Evolutionary conservation across 768 basidiomycete genomes (phyloP).

Genomic region (Mycena vulgaris): DNA sequence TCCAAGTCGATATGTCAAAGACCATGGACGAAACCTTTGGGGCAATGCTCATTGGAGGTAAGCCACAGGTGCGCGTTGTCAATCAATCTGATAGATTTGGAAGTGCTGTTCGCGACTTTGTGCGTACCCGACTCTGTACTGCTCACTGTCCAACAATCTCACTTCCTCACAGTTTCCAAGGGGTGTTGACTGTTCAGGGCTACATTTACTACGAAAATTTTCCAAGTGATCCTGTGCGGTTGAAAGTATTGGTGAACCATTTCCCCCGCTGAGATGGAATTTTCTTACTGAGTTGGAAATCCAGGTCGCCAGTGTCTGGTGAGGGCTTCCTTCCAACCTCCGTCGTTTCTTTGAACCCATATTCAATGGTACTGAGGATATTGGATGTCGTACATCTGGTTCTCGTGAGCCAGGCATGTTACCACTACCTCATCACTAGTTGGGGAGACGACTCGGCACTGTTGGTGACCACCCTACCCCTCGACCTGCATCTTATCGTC

Average conservation of each 20-base stretch:
- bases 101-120: constrained; percentile 42
- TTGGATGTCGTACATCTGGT: constrained; percentile 31
- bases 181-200: constrained; percentile 20
- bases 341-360: neutral
- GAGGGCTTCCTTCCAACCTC: no score
- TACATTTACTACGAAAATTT: constrained; percentile 28
- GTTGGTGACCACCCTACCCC: no score
- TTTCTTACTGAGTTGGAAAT: neutral
- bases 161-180: constrained; percentile 15
- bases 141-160: neutral
- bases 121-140: neutral
- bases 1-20: no score
- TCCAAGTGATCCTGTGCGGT: constrained; percentile 1
- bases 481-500: constrained; percentile 28
- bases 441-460: constrained; percentile 32
- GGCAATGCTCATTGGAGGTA: no score
- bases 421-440: constrained; percentile 33
- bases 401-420: constrained; percentile 25
- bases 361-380: neutral
- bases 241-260: constrained; percentile 17
- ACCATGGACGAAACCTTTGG: no score
- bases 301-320: constrained; percentile 26
- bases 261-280: neutral
- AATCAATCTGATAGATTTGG: no score
- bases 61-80: no score